phyloP scores from a whole-genome alignment of 169 alveolate species.

The Perkinsus chesapeaki region DNA sequence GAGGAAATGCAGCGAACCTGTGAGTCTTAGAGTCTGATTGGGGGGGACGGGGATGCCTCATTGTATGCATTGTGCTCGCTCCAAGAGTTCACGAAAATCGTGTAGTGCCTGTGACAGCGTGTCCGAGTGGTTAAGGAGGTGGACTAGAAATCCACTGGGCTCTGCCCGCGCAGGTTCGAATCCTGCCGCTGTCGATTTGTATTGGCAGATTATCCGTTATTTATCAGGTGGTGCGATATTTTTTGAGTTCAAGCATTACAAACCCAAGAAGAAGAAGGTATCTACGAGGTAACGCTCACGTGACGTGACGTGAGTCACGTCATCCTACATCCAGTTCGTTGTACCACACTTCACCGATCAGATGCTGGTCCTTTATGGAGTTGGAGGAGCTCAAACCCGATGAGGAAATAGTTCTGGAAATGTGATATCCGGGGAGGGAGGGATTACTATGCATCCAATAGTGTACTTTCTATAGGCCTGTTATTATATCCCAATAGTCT shows the following conservation, averaged over 20 bases:
- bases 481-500: no score
- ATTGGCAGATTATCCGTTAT: not conserved
- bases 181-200: conserved; percentile 83
- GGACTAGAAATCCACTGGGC: conserved; percentile 2
- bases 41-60: not conserved
- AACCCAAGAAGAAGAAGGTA: conserved; percentile 35
- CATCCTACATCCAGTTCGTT: no score
- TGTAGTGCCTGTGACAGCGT: not conserved
- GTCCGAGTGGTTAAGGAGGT: conserved; percentile 5
- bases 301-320: no score
- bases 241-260: conserved; percentile 39
- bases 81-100: not conserved
- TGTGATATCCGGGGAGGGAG: no score
- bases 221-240: conserved; percentile 19
- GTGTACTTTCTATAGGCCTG: no score
- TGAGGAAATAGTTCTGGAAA: conserved; percentile 18
- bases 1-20: conserved; percentile 29
- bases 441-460: no score
- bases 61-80: not conserved
- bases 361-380: conserved; percentile 43
- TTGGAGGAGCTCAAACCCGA: conserved; percentile 27
- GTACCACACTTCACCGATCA: not conserved
- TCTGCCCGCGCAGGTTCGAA: conserved; percentile 87
- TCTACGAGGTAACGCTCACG: conserved; percentile 23
- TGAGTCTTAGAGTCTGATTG: not conserved